Conservation (phyloP, 202 grass and related monocot genomes). For the Musa balbisiana region DNA sequence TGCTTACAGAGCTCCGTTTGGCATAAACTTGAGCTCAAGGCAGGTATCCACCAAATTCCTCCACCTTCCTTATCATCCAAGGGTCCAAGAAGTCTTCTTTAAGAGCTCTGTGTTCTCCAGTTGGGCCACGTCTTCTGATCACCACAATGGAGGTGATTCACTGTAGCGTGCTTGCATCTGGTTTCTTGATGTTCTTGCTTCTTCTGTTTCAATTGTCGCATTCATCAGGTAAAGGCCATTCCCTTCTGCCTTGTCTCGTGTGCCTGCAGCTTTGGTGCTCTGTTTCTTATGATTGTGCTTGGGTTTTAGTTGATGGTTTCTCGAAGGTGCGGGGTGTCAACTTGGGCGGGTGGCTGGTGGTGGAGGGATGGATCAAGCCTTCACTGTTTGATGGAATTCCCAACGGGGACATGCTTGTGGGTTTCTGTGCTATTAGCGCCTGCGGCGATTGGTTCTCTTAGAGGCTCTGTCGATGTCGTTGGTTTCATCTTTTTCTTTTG, state of each 20-base stretch:
- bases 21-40: conserved; percentile 11
- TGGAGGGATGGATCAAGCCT: conserved; percentile 19
- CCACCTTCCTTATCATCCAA: neutral
- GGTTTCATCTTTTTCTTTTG: neutral
- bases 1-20: conserved; percentile 1
- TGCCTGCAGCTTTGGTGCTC: neutral
- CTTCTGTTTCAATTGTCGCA: neutral
- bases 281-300: neutral
- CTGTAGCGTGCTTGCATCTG: neutral
- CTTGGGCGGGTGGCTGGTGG: conserved; percentile 18
- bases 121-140: neutral
- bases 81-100: neutral
- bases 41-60: conserved; percentile 1
- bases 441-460: neutral
- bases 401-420: conserved; percentile 14
- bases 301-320: conserved; percentile 1
- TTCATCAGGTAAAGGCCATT: neutral
- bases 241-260: neutral
- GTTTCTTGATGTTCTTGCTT: conserved; percentile 3
- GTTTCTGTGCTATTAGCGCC: neutral
- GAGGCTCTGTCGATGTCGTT: neutral
- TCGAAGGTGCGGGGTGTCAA: conserved; percentile 14
- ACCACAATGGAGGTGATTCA: neutral
- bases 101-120: neutral
- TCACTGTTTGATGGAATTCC: conserved; percentile 11